Conservation (phyloP, 352 stramenopile species). For the Globisporangium solare region DNA sequence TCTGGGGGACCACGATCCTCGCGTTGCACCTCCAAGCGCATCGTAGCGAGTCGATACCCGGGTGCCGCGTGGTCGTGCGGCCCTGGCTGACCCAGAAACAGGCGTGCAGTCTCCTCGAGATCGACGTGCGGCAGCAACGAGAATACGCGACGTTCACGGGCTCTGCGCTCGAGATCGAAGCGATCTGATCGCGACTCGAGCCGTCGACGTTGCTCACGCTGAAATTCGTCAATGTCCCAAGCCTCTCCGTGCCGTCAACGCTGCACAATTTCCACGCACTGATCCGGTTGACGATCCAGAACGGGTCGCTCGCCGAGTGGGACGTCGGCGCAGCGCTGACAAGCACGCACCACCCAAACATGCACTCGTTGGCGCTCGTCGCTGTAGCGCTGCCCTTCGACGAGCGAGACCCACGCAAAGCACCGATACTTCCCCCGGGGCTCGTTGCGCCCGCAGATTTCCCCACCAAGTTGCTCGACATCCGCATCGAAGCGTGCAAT, state of each 20-base stretch:
- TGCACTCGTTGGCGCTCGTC: neutral
- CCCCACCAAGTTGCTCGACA: neutral
- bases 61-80: conserved; percentile 13
- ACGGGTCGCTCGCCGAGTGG: conserved; percentile 1
- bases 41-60: neutral
- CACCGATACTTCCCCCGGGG: neutral
- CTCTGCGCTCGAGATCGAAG: conserved; percentile 1
- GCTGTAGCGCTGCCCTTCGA: neutral
- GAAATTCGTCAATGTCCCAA: neutral
- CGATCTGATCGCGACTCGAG: conserved; percentile 2
- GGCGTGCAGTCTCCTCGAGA: conserved; percentile 2
- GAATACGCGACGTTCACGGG: neutral
- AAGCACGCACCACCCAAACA: neutral
- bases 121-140: neutral
- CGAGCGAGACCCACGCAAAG: no score
- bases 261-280: conserved; percentile 3
- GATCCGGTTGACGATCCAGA: neutral
- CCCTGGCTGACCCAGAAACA: conserved; percentile 9
- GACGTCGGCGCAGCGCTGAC: neutral
- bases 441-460: neutral
- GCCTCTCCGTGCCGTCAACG: conserved; percentile 1
- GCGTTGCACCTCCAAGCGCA: neutral
- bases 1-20: neutral
- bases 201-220: neutral
- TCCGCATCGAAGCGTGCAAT: conserved; percentile 1